Evolutionary conservation across 148 eudicot genomes (phyloP), one percentile per base, ranked within the genome.

Genomic region (Rhododendron vialii): DNA sequence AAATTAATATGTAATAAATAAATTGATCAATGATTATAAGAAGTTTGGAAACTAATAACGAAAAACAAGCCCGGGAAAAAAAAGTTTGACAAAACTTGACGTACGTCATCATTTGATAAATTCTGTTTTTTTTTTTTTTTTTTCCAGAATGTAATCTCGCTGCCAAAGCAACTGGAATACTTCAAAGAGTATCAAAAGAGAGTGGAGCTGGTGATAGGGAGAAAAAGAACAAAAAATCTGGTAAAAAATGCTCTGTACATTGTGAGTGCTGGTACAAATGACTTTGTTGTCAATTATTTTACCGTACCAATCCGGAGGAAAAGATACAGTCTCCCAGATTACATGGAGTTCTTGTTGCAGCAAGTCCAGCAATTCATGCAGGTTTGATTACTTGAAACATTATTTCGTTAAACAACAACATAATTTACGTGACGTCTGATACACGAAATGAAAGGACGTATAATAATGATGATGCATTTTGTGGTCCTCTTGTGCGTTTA

Each of bases 211-310:
- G 38, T 9, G 15, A 76, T 90, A 28, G 93, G 93, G 3, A 50
- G 63, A 24, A 78, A 88, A 22, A 87, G 82, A 63, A 81, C 85
- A 0, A 82, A 88, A 7, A 84, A 84, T 13, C 83, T 88, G 57
- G 84, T 91, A 1, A 82, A 30, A 26, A 86, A 84, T 50, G 83
- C 93, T 3, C 48, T 84, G 7, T 91, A 82, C 63, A 47, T 90
- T 0, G 73, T 90, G 0, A 84, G 91, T 41, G 91, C 92, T 7
- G 93, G 92, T 48, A 91, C 92, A 5, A 91, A 91, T 75, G 98
- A 94, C 80, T 91, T 89, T 81, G 89, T 92, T 35, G 75, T 91
- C 24, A 93, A 90, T 77, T 94, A 93, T 89, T 92, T 84, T 85
- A 78, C 85, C 8, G 35, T 87, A 35, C 93, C 92, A 9, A 35